A percentile compares a stretch with the other conserved stretches of the same genome.
phyloP scores from a whole-genome alignment of 495 filamentous ascomycete species.

The Aspergillus avenaceus region DNA sequence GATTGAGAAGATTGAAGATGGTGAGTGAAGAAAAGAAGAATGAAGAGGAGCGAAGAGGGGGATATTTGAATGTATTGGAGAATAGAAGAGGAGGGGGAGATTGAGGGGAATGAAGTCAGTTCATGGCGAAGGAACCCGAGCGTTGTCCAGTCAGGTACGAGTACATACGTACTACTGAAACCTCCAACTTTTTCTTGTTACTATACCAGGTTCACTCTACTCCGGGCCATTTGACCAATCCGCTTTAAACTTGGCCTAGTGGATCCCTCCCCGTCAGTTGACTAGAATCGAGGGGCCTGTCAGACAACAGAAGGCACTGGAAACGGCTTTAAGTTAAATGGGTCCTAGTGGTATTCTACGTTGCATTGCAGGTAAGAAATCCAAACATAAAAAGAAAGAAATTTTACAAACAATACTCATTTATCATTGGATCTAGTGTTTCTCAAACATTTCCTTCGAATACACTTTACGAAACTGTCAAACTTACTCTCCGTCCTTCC shows the following conservation, averaged over 20 bases:
- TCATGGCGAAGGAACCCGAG: background rate
- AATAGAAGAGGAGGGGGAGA: too few relatives aligned
- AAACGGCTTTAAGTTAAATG: background rate
- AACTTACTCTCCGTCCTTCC: too few relatives aligned
- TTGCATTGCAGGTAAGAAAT: too few relatives aligned
- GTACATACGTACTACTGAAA: background rate
- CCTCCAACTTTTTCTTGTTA: background rate
- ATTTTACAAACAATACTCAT: too few relatives aligned
- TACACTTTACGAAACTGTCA: too few relatives aligned
- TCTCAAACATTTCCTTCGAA: too few relatives aligned
- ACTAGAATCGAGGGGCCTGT: background rate
- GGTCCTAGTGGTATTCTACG: background rate
- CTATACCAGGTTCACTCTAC: background rate
- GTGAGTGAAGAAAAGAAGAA: conserved; percentile 8
- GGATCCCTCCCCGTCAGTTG: background rate
- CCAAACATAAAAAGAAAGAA: too few relatives aligned
- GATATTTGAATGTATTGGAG: conserved; percentile 5
- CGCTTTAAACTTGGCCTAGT: background rate
- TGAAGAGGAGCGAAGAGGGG: background rate
- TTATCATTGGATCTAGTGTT: too few relatives aligned
- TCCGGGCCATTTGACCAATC: background rate
- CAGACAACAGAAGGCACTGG: background rate
- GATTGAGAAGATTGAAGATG: background rate
- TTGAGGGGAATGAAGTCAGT: background rate
- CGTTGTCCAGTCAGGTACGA: background rate